Evolutionary conservation across 805 yeast species (phyloP), one percentile per base, ranked within the genome.

Genomic region (Teunomyces funiuensis): DNA sequence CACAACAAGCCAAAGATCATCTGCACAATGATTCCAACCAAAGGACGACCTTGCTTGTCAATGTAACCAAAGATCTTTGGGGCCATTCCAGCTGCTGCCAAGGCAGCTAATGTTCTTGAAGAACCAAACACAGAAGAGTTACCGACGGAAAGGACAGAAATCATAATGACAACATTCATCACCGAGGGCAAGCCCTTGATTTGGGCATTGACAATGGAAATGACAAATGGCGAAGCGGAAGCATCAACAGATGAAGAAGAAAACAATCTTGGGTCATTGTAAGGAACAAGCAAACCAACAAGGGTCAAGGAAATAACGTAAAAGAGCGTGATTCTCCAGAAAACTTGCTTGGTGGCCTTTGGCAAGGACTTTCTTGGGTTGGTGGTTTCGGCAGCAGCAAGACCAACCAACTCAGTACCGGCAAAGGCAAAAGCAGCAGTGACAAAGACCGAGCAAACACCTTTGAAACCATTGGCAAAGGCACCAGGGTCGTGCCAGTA

Each of bases 21-120:
- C n/a, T 83, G 71, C 25, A 73, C 66, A 5, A 62, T 47, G 53
- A 85, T 79, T 14, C 88, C 91, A 39, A 76, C 78, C 40, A 85
- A 59, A 13, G 96, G 96, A 55, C 95, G 76, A 43, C 96, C 96
- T 40, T 67, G 70, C 49, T 84, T 74, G 60, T 88, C 95, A 45
- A 87, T 79, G 65, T 83, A 83, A 26, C 82, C 80, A 41, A 83
- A 73, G 22, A 73, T 53, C 41, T 65, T 64, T 27, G 89, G 90
- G 14, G 83, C 82, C 52, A 74, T 73, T 14, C 83, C 80, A 59
- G 80, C 82, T 33, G 77, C 80, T 7, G 87, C 83, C 63, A 83
- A 71, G 6, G 86, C 76, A 2, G 83, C 80, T 47, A 83, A 64
- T 7, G 86, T 80, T 60, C 90, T 77, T 11, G 88, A 79, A 46